Evolutionary conservation across 257 asterid genomes (phyloP).

Genomic region (Forsythia viridissima): DNA sequence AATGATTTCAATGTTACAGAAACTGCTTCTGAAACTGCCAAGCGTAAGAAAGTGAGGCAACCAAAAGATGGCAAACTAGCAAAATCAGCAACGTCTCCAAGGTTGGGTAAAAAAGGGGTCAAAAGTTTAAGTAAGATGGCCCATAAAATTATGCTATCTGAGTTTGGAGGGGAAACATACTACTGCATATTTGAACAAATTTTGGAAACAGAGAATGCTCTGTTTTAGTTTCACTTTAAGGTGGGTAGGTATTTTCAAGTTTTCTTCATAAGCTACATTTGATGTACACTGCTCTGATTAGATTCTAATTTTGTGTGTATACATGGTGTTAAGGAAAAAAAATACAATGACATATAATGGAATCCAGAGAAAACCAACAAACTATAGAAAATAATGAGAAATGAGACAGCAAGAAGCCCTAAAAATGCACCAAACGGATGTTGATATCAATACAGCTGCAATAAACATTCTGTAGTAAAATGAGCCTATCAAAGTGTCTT

Average conservation of each 20-base stretch:
- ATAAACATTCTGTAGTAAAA: too few species aligned
- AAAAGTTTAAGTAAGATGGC: slow-evolving; percentile 41
- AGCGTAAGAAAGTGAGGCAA: slow-evolving; percentile 57
- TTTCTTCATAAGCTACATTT: slow-evolving; percentile 21
- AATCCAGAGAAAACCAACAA: too few species aligned
- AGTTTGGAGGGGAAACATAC: slow-evolving; percentile 2
- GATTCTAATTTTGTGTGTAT: slow-evolving; percentile 33
- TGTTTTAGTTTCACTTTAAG: slow-evolving; percentile 16
- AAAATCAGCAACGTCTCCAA: slow-evolving; percentile 46
- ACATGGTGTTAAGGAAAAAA: slow-evolving; percentile 15
- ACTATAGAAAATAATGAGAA: too few species aligned
- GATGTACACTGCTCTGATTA: slow-evolving; percentile 30
- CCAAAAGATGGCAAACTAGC: slow-evolving; percentile 36
- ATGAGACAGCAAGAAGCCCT: too few species aligned
- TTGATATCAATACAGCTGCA: too few species aligned
- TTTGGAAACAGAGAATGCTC: slow-evolving; percentile 21
- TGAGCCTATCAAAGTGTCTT: too few species aligned
- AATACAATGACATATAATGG: too few species aligned
- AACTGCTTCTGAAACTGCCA: slow-evolving; percentile 42
- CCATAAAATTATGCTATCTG: background rate
- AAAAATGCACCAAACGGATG: too few species aligned
- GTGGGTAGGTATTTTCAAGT: background rate
- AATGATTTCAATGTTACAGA: slow-evolving; percentile 38
- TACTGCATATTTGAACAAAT: slow-evolving; percentile 28
- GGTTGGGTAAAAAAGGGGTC: slow-evolving; percentile 47